Evolutionary conservation across 1,284 basidiomycete species (phyloP), one percentile per base, ranked within the genome.

Genomic region (Peniophora sp.): DNA sequence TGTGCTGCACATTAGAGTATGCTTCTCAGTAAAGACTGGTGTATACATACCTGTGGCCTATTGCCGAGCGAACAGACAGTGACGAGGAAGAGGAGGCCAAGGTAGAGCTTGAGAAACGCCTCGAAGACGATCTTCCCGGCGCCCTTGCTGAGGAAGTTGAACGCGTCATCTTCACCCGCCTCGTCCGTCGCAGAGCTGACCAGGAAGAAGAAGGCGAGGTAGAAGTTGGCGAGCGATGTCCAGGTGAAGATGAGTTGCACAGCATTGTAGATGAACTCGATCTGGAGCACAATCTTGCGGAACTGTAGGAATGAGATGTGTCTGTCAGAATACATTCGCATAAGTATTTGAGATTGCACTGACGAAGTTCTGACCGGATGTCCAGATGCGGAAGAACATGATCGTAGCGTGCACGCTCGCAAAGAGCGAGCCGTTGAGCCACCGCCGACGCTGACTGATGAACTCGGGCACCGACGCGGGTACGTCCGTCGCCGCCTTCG

Each of bases 341-440:
- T n/a, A n/a, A n/a, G 73, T 89, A 94, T 55, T 92, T 78, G 71
- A 94, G 82, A n/a, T n/a, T n/a, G n/a, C n/a, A n/a, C n/a, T n/a
- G n/a, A n/a, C n/a, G 66, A 92, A 83, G 60, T 79, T 79, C 64
- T 96, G 92, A 2, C 92, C 92, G n/a, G 89, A 92, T 1, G 88
- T 84, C 88, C 90, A 93, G 57, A 96, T 89, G 51, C 81, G 78
- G 70, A 78, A 91, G 72, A 85, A 92, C 69, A 87, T 89, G 16
- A 89, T 74, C 1, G 91, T 88, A 1, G 92, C 88, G 61, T 95
- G 90, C 49, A 93, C 79, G 2, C 88, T 89, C 19, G 92, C 92
- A 61, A 92, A 91, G 12, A 92, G 69, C 8, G 87, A 90, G 44
- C 92, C 92, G 61, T 96, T 95, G 55, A 95, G 67, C 92, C 92